Evolutionary conservation across 176 grass and related monocot species (phyloP), one percentile per base, ranked within the genome.

Genomic region (Ensete glaucum): DNA sequence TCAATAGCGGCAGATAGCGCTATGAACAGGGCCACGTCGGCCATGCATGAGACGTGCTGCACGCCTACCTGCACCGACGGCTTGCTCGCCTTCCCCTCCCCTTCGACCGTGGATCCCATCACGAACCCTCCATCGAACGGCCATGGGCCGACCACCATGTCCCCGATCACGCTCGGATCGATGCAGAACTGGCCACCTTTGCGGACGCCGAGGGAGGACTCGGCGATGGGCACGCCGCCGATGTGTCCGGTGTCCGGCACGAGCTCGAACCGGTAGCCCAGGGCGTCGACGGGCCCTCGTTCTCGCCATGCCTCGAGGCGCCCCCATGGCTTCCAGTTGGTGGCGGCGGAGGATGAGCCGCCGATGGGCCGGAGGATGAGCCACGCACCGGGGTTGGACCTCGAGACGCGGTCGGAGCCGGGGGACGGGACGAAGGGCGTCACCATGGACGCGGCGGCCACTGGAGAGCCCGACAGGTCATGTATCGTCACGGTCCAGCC

Each of bases 401-500:
- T 90, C 73, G 90, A 93, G 64, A 98, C 95, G 67, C 95, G 90
- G 70, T 84, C 84, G 25, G 95, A 91, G 72, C 95, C 95, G 13
- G 90, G 90, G 22, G 95, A 99, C 66, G 90, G 90, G 15, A 99
- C 95, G 72, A 99, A 99, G 62, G 95, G 95, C 2, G 94, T 99
- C 11, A 94, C 88, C 95, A 99, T 99, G 53, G 90, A 94, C 52
- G 95, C 95, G 14, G 85, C 84, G 4, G 90, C 90, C 80, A 99
- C 91, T 0, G 95, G 90, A 17, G 84, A 94, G 24, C 95, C 95
- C 0, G 95, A 99, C 76, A 99, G 88, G 80, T 99, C 95, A 78
- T 99, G 95, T 84, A 99, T 94, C 9, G 95, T 94, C 16, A 99
- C 90, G 9, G 86, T 91, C 95, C 95, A 99, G 9, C 95, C 95